Evolutionary conservation across 2,329 filamentous ascomycete genomes (phyloP), one percentile per base, ranked within the genome.

Genomic region (Grosmannia serpens): DNA sequence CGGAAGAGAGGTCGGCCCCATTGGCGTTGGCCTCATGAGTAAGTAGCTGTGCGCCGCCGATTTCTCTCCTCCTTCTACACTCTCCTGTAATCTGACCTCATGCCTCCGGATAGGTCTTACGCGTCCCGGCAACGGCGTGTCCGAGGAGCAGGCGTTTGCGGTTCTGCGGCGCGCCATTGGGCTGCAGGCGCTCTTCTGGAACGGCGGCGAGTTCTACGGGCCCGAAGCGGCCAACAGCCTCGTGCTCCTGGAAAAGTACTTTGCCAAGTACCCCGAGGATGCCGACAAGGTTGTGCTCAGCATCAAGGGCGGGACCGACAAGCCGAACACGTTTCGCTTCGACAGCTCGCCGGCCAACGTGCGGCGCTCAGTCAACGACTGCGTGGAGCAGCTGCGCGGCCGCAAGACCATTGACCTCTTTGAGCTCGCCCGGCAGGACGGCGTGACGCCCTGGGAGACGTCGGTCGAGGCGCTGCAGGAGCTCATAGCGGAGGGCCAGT

Each of bases 121-220:
- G 27, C 75, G 75, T 74, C 71, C 73, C 26, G 65, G 67, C 33
- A 64, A 68, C 20, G 69, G 70, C 1, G 68, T 69, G 11, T 67
- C 77, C 2, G 66, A 77, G 17, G 75, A 81, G 38, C 70, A 79
- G 61, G 72, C 77, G 44, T 76, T 84, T 61, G 76, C 76, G 50
- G 77, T 80, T 13, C 74, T 87, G 70, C 78, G 78, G 63, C 74
- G 78, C 22, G 73, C 82, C 7, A 67, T 84, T 15, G 63, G 70
- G 27, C 67, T 67, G 13, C 74, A 61, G 58, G 71, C 70, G 65
- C 77, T 70, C 61, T 72, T 78, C 58, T 87, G 83, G 82, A 86
- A 85, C 64, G 83, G 75, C 44, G 84, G 77, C 62, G 82, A 86
- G 66, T 79, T 87, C 66, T 88, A 88, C 70, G 85, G 85, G 46